phyloP scores from a whole-genome alignment of 371 early-diverging fungal genomes.

The Mortierella sp. region DNA sequence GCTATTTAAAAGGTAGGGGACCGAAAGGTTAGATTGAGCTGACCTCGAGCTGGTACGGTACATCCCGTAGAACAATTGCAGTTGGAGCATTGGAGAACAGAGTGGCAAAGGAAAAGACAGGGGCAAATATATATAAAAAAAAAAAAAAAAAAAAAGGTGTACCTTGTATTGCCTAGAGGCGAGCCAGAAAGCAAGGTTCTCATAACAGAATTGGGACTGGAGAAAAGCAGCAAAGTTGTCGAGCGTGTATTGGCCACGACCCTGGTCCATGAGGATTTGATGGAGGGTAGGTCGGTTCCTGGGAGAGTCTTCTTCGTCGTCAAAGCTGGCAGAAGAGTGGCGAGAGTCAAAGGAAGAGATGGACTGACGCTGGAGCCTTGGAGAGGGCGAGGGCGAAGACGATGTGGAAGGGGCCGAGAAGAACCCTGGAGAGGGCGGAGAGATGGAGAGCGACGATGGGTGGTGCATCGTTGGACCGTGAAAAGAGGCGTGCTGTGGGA shows the following conservation, averaged over 20 bases:
- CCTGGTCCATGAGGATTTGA: slow-evolving; percentile 47
- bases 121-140: not conserved
- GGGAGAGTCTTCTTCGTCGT: slow-evolving; percentile 32
- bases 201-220: slow-evolving; percentile 47
- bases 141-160: not conserved
- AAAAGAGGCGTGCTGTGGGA: slow-evolving; percentile 19
- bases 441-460: slow-evolving; percentile 18
- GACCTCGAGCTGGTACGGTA: too few species aligned
- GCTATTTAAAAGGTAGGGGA: slow-evolving; percentile 13
- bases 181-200: slow-evolving; percentile 55
- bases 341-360: slow-evolving; percentile 45
- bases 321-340: slow-evolving; percentile 14
- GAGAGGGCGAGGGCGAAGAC: not conserved
- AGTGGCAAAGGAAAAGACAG: not conserved
- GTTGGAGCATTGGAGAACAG: too few species aligned
- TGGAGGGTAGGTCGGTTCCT: slow-evolving; percentile 40
- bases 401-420: slow-evolving; percentile 11
- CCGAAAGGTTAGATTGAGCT: not conserved
- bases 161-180: slow-evolving; percentile 54
- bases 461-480: slow-evolving; percentile 52
- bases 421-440: slow-evolving; percentile 17
- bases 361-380: slow-evolving; percentile 23
- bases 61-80: too few species aligned
- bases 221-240: slow-evolving; percentile 52
- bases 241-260: slow-evolving; percentile 51